Evolutionary conservation across 441 rosid genomes (phyloP), one percentile per base, ranked within the genome.

Genomic region (Croton laevigatus): DNA sequence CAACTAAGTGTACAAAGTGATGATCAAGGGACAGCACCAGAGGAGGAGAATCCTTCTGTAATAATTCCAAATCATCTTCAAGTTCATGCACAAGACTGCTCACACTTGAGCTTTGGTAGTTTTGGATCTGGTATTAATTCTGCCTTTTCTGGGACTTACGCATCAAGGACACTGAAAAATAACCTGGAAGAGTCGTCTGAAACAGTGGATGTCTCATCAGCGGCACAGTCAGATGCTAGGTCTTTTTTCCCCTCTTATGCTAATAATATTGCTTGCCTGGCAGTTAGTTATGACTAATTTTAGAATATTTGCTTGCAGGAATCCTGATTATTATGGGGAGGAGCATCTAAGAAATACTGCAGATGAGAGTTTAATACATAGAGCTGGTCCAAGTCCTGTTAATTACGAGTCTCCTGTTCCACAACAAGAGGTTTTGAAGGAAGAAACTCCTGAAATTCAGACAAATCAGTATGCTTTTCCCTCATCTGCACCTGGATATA

Each of bases 41-140:
- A 86, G 74, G 95, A 87, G 75, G 93, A 87, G 63, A 82, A 73
- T 68, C 95, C 93, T 63, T 82, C 90, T 71, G 97, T 95, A 54
- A 87, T 93, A 68, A 93, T 95, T 75, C 99, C 99, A 65, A 84
- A 87, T 81, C 99, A 95, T 78, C 84, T 95, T 69, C 93, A 89
- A 80, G 87, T 95, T 71, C 92, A 95, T 75, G 71, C 88, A 53
- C 81, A 84, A 44, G 97, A 91, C 53, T 93, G 96, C 83, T 84
- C 94, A 0, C 99, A 93, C 79, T 84, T 95, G 85, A 93, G 97
- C 82, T 95, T 95, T 76, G 99, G 99, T 66, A 95, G 97, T 73
- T 95, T 94, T 79, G 98, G 95, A 74, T 40, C 96, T 76, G 90
- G 82, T 51, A 65, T 83, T 63, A 68, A 76, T 75, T 77, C 87